Evolutionary conservation across 2,329 filamentous ascomycete genomes (phyloP), one percentile per base, ranked within the genome.

Genomic region (Phialemonium atrogriseum): DNA sequence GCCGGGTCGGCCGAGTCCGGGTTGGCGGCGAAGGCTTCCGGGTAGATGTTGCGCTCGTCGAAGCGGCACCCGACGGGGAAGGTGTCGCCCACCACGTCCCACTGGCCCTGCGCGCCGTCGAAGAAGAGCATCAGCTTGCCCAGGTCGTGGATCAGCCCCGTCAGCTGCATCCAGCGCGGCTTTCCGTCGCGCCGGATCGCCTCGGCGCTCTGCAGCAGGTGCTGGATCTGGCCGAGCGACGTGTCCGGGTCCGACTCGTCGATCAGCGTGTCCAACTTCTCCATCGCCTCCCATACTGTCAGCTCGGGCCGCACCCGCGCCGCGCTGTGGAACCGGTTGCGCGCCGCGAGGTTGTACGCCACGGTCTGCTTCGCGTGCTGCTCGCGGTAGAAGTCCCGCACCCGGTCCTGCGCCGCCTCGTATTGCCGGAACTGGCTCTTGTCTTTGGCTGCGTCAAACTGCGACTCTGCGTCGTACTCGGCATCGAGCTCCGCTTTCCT

Each of bases 221-320:
- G 86, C 59, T 91, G 80, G 52, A 93, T 91, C 64, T 93, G 86
- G 16, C 77, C 81, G 39, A 93, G 77, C 27, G 73, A 76, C 27
- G 86, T 93, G 61, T 93, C 85, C 3, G 86, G 86, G 62, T 93
- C 86, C 10, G 80, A 87, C 59, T 91, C 84, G 59, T 94, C 86
- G 55, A 93, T 83, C 34, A 93, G 72, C 1, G 81, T 86, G 69
- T 93, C 84, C 51, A 93, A 79, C 60, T 86, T 88, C 70, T 91
- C 83, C 63, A 93, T 89, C 15, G 85, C 86, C 55, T 91, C 68
- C 85, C 85, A 93, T 54, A 93, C 70, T 41, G 80, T 81, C 82
- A 93, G 85, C 55, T 81, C 69, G n/a, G 80, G 77, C 35, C 65
- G 65, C 25, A 48, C 49, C 19, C 81, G 74, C 3, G 71, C 73